Conservation (phyloP, 1,284 basidiomycete genomes). For the Pseudozyma flocculosa region DNA sequence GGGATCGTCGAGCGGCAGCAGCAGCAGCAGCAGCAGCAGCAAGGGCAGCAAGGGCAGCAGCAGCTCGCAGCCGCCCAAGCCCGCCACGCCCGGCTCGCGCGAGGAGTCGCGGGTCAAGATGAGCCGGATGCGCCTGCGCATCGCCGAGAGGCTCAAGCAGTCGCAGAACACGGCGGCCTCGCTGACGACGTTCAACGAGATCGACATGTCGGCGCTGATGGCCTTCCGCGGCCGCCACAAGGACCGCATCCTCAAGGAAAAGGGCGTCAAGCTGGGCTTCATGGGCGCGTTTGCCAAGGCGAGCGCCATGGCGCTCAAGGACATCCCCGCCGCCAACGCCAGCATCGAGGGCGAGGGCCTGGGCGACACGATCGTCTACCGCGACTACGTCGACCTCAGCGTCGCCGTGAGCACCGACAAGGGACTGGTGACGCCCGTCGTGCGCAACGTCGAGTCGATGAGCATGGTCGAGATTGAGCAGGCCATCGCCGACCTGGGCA, state of each 20-base stretch:
- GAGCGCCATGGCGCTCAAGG: slow-evolving; percentile 78
- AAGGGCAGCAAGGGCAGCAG: slow-evolving; percentile 4
- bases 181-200: slow-evolving; percentile 98
- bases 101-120: slow-evolving; percentile 77
- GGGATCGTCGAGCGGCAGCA: slow-evolving; percentile 2
- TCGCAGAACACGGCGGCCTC: slow-evolving; percentile 97
- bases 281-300: slow-evolving; percentile 97
- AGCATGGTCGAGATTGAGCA: slow-evolving; percentile 88
- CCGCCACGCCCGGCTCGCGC: slow-evolving; percentile 61
- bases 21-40: slow-evolving; percentile 8
- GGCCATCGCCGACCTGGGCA: slow-evolving; percentile 84
- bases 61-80: slow-evolving; percentile 24
- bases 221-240: slow-evolving; percentile 94
- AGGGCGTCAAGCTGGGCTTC: slow-evolving; percentile 96
- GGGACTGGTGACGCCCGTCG: slow-evolving; percentile 93
- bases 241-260: slow-evolving; percentile 84
- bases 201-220: slow-evolving; percentile 96
- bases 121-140: slow-evolving; percentile 81
- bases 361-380: slow-evolving; percentile 90
- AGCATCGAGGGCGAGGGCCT: slow-evolving; percentile 70
- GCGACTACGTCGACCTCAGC: slow-evolving; percentile 68
- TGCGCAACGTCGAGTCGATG: slow-evolving; percentile 85
- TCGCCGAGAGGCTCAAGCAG: slow-evolving; percentile 95
- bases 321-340: slow-evolving; percentile 92
- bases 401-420: slow-evolving; percentile 97